These are phyloP conservation scores for Saccharomyces hybrid DNA, from an alignment of 1,139 yeast genomes.

Conservation along the genomic window DNA sequence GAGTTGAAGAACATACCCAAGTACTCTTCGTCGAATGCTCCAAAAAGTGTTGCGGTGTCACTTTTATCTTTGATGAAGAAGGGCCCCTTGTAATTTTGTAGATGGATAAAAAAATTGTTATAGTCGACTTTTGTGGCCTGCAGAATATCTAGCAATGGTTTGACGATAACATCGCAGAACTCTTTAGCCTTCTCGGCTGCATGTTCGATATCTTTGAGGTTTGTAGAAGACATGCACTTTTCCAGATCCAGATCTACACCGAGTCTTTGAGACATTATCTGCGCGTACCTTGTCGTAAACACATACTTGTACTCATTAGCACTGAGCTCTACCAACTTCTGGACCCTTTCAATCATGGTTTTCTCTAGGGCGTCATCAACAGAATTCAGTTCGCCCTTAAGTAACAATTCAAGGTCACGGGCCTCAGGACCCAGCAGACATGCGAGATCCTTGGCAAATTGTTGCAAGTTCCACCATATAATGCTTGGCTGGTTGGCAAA, in stretches of 20 bases:
- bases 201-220: conserved; percentile 8
- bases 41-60: conserved; percentile 14
- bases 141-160: conserved; percentile 58
- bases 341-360: conserved; percentile 52
- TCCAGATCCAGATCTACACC: conserved; percentile 51
- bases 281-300: conserved; percentile 54
- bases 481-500: conserved; percentile 77
- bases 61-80: conserved; percentile 6
- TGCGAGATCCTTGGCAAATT: conserved; percentile 78
- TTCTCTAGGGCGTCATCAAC: conserved; percentile 45
- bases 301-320: conserved; percentile 59
- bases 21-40: conserved; percentile 28
- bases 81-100: conserved; percentile 40
- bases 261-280: conserved; percentile 55
- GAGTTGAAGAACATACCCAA: conserved; percentile 35
- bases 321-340: conserved; percentile 53
- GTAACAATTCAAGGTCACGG: conserved; percentile 35
- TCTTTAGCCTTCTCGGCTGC: conserved; percentile 11
- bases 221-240: conserved; percentile 10
- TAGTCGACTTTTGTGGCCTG: conserved; percentile 63
- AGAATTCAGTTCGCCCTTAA: conserved; percentile 32
- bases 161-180: conserved; percentile 35
- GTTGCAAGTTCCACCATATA: conserved; percentile 88
- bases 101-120: conserved; percentile 62
- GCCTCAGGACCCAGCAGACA: conserved; percentile 71